Evolutionary conservation across 805 yeast species (phyloP).

Genomic region (Candida silvicultrix): DNA sequence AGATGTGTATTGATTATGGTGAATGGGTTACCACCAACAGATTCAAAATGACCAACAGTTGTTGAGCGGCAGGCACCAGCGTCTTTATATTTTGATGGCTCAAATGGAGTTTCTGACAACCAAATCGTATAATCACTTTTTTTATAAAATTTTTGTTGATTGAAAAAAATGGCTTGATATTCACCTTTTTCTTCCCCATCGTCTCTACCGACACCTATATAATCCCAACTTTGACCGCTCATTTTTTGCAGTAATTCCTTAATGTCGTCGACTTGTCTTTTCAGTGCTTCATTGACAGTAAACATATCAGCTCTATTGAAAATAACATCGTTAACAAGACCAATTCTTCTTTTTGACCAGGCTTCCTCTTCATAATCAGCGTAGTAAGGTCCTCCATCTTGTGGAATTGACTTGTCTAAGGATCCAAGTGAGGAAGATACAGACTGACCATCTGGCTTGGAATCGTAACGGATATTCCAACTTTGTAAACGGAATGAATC

Average conservation of each 20-base stretch:
- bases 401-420: conserved; percentile 3
- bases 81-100: conserved; percentile 32
- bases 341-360: conserved; percentile 31
- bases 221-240: conserved; percentile 19
- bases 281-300: conserved; percentile 32
- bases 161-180: conserved; percentile 35
- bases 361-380: conserved; percentile 22
- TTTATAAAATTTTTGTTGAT: conserved; percentile 24
- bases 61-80: conserved; percentile 36
- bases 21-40: conserved; percentile 16
- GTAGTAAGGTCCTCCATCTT: conserved; percentile 17
- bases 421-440: conserved; percentile 4
- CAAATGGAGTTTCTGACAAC: conserved; percentile 35
- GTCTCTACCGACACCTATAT: conserved; percentile 40
- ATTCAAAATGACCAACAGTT: conserved; percentile 30
- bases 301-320: conserved; percentile 29
- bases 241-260: conserved; percentile 17
- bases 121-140: conserved; percentile 32
- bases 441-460: conserved; percentile 7
- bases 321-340: conserved; percentile 27
- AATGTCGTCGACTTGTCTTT: conserved; percentile 33
- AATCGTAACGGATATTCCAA: conserved; percentile 15
- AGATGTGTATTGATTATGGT: conserved; percentile 35
- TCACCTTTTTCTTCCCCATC: conserved; percentile 37
- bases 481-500: conserved; percentile 3